Percentiles rank a stretch among this genome's conserved stretches.
These are phyloP conservation scores for Trichoderma pleuroti DNA, from an alignment of 2,329 filamentous ascomycete genomes.

Conservation along the genomic window DNA sequence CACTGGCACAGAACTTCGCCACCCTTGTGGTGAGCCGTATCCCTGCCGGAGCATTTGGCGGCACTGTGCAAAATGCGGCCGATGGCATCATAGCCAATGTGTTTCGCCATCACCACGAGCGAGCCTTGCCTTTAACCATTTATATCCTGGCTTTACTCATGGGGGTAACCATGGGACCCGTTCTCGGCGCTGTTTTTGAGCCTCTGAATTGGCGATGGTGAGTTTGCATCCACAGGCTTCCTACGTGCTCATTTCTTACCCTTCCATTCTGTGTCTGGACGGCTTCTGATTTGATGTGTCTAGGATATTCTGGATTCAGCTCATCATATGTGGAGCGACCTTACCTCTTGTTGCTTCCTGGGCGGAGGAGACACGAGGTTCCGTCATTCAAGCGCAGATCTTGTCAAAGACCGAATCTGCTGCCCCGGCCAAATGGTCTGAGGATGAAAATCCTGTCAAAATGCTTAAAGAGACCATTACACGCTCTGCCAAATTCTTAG, in stretches of 20 bases:
- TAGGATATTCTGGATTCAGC: not conserved
- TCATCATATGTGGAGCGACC: not conserved
- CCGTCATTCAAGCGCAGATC: not conserved
- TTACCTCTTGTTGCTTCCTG: not conserved
- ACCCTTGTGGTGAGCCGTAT: not conserved
- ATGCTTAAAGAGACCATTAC: not conserved
- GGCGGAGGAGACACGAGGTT: not conserved
- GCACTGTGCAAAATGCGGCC: not conserved
- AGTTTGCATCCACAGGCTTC: not conserved
- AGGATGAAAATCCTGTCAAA: not conserved
- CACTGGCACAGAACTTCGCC: not conserved
- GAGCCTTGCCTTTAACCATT: not conserved
- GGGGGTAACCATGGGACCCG: not conserved
- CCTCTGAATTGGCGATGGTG: not conserved
- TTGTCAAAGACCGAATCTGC: not conserved
- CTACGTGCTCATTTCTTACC: not conserved
- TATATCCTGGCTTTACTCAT: not conserved
- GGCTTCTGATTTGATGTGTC: not conserved
- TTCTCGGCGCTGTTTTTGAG: not conserved
- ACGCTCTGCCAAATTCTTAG: not conserved
- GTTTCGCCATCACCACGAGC: not conserved
- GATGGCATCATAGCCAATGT: not conserved
- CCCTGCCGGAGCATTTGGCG: not conserved
- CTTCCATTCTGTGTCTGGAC: too few species aligned
- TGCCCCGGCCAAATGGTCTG: not conserved